A percentile compares a stretch with the other conserved stretches of the same genome.
Conservation (phyloP, 495 filamentous ascomycete species). For the Neurospora cerealis region DNA sequence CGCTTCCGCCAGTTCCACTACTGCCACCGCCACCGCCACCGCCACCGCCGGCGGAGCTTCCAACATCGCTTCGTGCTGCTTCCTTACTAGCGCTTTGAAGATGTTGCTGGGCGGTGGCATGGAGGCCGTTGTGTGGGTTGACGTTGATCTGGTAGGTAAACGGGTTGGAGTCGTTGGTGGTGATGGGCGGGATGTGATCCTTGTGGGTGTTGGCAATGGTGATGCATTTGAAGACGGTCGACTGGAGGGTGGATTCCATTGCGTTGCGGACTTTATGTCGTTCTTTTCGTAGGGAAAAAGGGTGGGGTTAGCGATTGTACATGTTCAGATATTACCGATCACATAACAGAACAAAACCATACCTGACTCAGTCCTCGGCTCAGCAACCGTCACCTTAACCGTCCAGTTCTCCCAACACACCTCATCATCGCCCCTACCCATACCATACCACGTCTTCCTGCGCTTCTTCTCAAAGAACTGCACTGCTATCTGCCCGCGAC, state of each 20-base stretch:
- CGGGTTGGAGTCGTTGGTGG: conserved; percentile 81
- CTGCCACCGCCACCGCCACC: neutral
- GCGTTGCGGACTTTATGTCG: conserved; percentile 75
- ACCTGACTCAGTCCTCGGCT: conserved; percentile 83
- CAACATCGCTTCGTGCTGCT: neutral
- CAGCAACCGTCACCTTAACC: conserved; percentile 81
- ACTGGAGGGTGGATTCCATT: conserved; percentile 78
- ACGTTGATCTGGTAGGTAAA: conserved; percentile 91
- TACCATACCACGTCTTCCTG: conserved; percentile 71
- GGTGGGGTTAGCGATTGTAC: neutral
- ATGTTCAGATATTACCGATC: too few relatives aligned
- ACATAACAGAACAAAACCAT: conserved; percentile 16
- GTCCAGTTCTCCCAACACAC: conserved; percentile 96
- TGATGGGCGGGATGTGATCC: conserved; percentile 96
- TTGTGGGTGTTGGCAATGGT: conserved; percentile 77
- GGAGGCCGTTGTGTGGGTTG: conserved; percentile 17
- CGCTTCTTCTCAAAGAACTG: conserved; percentile 93
- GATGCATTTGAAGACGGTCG: conserved; percentile 79
- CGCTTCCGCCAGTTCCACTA: neutral
- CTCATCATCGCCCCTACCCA: conserved; percentile 67
- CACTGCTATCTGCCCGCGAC: conserved; percentile 72
- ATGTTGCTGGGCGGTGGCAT: neutral
- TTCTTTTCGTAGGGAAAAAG: conserved; percentile 37
- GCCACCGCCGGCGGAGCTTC: neutral
- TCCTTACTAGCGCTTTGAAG: conserved; percentile 6